Evolutionary conservation across 345 rosid genomes (phyloP).

Genomic region (Mercurialis annua): DNA sequence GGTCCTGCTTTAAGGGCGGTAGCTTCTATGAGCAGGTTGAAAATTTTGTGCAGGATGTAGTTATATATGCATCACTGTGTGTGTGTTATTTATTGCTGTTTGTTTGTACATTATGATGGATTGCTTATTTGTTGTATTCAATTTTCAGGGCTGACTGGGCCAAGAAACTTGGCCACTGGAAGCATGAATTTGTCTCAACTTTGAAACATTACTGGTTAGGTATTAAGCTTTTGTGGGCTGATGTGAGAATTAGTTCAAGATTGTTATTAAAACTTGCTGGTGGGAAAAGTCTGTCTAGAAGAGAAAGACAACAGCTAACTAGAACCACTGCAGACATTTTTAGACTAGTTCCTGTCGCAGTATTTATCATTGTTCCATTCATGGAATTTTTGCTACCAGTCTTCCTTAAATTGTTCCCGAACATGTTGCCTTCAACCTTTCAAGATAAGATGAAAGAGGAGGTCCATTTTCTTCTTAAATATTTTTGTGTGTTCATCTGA

Average conservation of each 20-base stretch:
- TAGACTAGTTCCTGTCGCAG: conserved; percentile 79
- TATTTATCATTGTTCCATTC: conserved; percentile 74
- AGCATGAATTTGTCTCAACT: conserved; percentile 80
- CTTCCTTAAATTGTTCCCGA: conserved; percentile 80
- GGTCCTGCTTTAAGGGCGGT: conserved; percentile 92
- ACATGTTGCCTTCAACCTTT: conserved; percentile 96
- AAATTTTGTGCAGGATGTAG: too few species aligned
- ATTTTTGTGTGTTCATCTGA: not conserved
- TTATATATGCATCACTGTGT: not conserved
- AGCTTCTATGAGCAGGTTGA: conserved; percentile 92
- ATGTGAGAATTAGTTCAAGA: conserved; percentile 78
- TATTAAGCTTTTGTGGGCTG: conserved; percentile 88
- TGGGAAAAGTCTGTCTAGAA: conserved; percentile 88
- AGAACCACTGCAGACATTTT: conserved; percentile 90
- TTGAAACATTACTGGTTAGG: conserved; percentile 94
- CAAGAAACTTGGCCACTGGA: conserved; percentile 73
- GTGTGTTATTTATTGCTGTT: not conserved
- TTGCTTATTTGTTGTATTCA: conserved; percentile 19
- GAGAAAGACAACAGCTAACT: conserved; percentile 92
- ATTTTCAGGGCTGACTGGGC: conserved; percentile 87
- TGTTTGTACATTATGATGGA: not conserved
- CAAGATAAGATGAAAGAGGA: conserved; percentile 98
- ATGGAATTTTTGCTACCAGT: conserved; percentile 98
- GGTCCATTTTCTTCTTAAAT: conserved; percentile 39
- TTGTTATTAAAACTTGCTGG: conserved; percentile 75